phyloP scores from a whole-genome alignment of 768 basidiomycete genomes.

The Chlorophyllum brunneum region DNA sequence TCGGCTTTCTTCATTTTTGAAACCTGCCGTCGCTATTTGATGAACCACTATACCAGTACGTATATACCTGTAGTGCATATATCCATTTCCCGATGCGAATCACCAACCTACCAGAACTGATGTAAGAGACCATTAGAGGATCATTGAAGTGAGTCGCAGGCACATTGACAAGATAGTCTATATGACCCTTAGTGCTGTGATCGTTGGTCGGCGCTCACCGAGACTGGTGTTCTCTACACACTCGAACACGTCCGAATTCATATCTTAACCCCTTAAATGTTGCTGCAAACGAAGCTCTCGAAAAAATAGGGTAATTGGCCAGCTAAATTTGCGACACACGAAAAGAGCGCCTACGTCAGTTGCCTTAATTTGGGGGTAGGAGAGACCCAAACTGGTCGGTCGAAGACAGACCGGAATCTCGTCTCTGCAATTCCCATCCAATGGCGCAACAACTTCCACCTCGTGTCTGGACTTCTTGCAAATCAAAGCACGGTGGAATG shows the following conservation, averaged over 20 bases:
- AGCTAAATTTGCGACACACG: not conserved
- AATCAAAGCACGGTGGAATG: constrained; percentile 16
- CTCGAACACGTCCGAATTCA: not conserved
- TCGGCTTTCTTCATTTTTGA: too few relatives aligned
- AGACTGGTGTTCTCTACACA: not conserved
- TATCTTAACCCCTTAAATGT: not conserved
- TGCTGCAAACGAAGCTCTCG: not conserved
- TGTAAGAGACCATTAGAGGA: too few relatives aligned
- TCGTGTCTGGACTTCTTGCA: constrained; percentile 27
- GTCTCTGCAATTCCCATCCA: not conserved
- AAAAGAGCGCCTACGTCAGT: not conserved
- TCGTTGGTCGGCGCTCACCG: too few relatives aligned
- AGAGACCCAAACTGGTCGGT: not conserved
- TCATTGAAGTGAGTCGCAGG: too few relatives aligned
- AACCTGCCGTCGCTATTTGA: not conserved
- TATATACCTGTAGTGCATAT: constrained; percentile 5
- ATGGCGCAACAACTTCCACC: constrained; percentile 3
- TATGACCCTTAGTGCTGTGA: too few relatives aligned
- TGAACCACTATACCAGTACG: too few relatives aligned
- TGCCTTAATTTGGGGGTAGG: not conserved
- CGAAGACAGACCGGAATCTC: not conserved
- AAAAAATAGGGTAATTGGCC: not conserved
- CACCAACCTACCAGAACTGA: too few relatives aligned
- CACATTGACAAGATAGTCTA: too few relatives aligned
- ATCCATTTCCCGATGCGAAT: not conserved